phyloP scores from a whole-genome alignment of 768 basidiomycete genomes.

The Leccinum longicurvipes region DNA sequence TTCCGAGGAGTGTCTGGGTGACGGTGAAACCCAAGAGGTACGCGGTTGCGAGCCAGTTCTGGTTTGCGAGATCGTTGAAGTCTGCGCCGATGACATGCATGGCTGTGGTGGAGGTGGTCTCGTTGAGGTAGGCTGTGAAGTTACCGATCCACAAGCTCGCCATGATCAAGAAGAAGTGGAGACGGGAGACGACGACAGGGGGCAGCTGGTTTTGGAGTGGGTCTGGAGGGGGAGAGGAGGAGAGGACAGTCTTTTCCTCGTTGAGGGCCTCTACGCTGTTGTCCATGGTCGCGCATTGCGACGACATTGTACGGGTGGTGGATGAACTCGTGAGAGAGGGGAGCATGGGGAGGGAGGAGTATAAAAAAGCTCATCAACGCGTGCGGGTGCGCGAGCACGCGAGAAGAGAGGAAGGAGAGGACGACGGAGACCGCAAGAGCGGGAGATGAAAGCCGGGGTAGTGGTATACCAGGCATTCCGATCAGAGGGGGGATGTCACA shows the following conservation, averaged over 20 bases:
- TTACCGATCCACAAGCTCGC: conserved; percentile 33
- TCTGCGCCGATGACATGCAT: conserved; percentile 35
- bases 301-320: conserved; percentile 28
- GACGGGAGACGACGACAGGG: conserved; percentile 26
- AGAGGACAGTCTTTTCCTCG: conserved; percentile 21
- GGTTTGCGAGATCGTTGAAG: conserved; percentile 29
- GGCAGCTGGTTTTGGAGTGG: conserved; percentile 15
- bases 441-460: conserved; percentile 8
- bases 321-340: conserved; percentile 26
- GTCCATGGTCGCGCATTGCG: conserved; percentile 30
- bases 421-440: conserved; percentile 9
- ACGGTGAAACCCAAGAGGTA: conserved; percentile 37
- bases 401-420: conserved; percentile 12
- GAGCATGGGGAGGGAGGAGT: conserved; percentile 7
- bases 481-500: conserved; percentile 21
- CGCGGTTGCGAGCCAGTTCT: conserved; percentile 35
- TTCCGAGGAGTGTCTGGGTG: conserved; percentile 34
- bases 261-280: conserved; percentile 27
- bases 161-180: conserved; percentile 35
- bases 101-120: conserved; percentile 34
- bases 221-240: background rate
- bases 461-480: conserved; percentile 10
- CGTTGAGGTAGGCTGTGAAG: conserved; percentile 36
- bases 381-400: conserved; percentile 7
- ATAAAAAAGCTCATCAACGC: conserved; percentile 22